phyloP scores from a whole-genome alignment of 768 basidiomycete species.

The Amanita inopinata region DNA sequence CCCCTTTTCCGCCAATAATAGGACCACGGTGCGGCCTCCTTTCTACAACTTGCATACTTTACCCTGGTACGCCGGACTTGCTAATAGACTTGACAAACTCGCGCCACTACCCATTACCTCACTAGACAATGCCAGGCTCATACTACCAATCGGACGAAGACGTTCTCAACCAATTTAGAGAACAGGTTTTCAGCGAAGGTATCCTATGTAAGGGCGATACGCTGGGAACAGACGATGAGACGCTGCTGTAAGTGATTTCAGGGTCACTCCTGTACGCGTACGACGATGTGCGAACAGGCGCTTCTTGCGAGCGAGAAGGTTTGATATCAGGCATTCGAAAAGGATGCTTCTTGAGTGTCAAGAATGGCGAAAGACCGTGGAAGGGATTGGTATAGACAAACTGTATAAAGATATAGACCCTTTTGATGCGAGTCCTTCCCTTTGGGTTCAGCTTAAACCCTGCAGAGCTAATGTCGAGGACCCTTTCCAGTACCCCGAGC shows the following conservation, averaged over 20 bases:
- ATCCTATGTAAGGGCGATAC: conserved; percentile 51
- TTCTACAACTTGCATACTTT: no score
- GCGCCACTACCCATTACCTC: not conserved
- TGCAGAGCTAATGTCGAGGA: not conserved
- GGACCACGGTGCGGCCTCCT: no score
- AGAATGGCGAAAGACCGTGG: conserved; percentile 56
- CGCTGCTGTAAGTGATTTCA: conserved; percentile 39
- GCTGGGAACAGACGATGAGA: conserved; percentile 49
- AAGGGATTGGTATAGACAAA: conserved; percentile 56
- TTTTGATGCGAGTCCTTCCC: conserved; percentile 49
- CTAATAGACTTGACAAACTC: not conserved
- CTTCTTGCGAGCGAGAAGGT: conserved; percentile 69
- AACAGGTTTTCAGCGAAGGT: conserved; percentile 40
- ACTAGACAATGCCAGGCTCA: not conserved
- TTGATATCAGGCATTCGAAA: conserved; percentile 46
- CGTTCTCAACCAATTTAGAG: conserved; percentile 39
- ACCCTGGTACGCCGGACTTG: no score
- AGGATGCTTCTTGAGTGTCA: conserved; percentile 60
- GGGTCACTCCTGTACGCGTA: not conserved
- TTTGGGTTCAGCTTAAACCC: not conserved
- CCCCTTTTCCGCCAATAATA: no score
- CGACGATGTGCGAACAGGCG: conserved; percentile 30
- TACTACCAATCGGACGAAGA: conserved; percentile 18
- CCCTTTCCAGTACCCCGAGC: conserved; percentile 50
- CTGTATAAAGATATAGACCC: conserved; percentile 55